Conservation (phyloP, 169 alveolate genomes). For the Theileria equi region DNA sequence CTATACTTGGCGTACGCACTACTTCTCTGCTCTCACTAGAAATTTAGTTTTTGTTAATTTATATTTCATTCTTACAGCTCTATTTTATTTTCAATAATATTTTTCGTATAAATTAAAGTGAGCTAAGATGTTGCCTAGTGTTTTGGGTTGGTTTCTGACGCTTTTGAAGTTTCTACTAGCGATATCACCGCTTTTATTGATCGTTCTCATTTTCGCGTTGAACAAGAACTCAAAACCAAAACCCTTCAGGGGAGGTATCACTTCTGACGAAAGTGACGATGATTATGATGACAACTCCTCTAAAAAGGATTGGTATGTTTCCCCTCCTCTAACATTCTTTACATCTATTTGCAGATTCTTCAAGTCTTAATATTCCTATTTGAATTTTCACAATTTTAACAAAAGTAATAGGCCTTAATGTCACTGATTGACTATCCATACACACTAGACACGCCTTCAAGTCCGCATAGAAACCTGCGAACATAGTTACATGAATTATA, state of each 20-base stretch:
- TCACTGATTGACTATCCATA: too few species aligned
- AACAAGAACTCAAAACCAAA: constrained; percentile 55
- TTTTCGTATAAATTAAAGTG: not conserved
- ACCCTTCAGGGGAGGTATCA: constrained; percentile 6
- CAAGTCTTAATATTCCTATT: too few species aligned
- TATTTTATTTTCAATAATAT: constrained; percentile 1
- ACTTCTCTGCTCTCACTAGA: not conserved
- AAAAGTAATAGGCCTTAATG: too few species aligned
- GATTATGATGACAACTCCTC: constrained; percentile 17
- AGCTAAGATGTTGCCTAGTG: not conserved
- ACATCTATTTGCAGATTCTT: too few species aligned
- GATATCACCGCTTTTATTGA: constrained; percentile 49
- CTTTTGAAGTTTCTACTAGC: constrained; percentile 44
- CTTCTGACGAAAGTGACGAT: constrained; percentile 27
- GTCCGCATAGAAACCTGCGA: too few species aligned
- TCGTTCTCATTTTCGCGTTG: constrained; percentile 45
- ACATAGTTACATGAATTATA: too few species aligned
- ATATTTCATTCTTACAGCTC: not conserved
- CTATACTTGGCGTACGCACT: not conserved
- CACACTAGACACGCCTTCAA: too few species aligned
- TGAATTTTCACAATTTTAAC: too few species aligned
- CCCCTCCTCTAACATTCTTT: too few species aligned
- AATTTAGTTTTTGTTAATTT: not conserved
- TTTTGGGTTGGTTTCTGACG: constrained; percentile 15
- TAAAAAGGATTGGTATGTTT: constrained; percentile 32